Base-by-base conservation (phyloP, 495 filamentous ascomycete genomes). In the Chaetomidium leptoderma region DNA sequence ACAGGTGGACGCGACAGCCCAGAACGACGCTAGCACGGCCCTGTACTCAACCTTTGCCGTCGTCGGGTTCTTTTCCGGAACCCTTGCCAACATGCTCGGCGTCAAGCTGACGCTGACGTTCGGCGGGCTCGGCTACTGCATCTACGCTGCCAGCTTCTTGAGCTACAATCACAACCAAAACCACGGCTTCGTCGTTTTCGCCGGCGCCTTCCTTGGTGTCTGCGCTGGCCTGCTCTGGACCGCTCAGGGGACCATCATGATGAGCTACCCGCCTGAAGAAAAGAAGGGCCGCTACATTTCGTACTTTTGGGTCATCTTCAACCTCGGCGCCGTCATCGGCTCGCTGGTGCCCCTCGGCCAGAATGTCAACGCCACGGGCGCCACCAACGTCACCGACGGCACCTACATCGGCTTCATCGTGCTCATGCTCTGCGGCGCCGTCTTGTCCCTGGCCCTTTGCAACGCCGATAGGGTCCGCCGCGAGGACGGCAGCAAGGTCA, bases 231-330 rank as follows among this genome's bases (percentile, higher is more conserved):
- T 96, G 36, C 77, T 96, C 30, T 97, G 91, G 92, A 89, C 86
- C 57, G 92, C 90, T 0, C 92, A 97, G 73, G 92, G 92, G 57
- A 88, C 90, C 23, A 88, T 97, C 67, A 96, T 97, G 92, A 92
- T 96, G 86, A 85, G 87, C 55, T 96, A 97, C 70, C 92, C 92
- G 0, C 75, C 80, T 42, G 92, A 96, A 66, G 72, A 80, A 17
- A 77, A 83, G 46, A 97, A 97, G 75, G 92, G 92, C 39, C 83
- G 87, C 42, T 97, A 88, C 67, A 96, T 96, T 66, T 87, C 88
- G 39, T 82, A 84, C 70, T 96, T 97, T 72, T 97, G 92, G 92
- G 83, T 89, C 53, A 96, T 97, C 63, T 97, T 96, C 79, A 97
- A 97, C 71, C 70, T 91, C 32, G 92, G 92, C 59, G 92, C 84